A percentile compares a stretch with the other conserved stretches of the same genome.
Evolutionary conservation across 495 filamentous ascomycete genomes (phyloP).

Genomic region (Rhizodiscina lignyota): DNA sequence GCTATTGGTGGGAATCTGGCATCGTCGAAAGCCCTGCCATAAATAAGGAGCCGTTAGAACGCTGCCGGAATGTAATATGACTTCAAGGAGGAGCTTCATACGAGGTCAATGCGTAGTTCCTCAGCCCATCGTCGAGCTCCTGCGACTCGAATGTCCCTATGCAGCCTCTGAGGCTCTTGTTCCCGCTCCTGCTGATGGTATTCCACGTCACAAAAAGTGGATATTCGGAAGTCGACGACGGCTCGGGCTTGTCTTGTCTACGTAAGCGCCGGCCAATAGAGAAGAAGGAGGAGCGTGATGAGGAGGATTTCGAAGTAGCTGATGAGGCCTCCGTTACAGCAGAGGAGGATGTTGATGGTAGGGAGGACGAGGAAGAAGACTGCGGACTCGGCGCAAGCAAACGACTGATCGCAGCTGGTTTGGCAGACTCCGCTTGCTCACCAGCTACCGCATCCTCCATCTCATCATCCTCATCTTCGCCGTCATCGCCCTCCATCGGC

Average conservation of each 20-base stretch:
- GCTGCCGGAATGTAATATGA: too few species aligned
- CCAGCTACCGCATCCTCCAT: conserved; percentile 7
- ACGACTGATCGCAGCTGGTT: conserved; percentile 15
- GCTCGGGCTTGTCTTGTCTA: conserved; percentile 12
- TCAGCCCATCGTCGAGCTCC: conserved; percentile 52
- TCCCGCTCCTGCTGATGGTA: conserved; percentile 37
- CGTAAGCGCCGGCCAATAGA: conserved; percentile 16
- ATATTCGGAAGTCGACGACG: conserved; percentile 14
- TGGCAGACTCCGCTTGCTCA: conserved; percentile 3
- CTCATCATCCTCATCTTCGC: conserved; percentile 17
- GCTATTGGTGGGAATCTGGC: conserved; percentile 66
- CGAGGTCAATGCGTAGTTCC: conserved; percentile 73
- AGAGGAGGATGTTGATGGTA: conserved; percentile 27
- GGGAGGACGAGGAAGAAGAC: conserved; percentile 28
- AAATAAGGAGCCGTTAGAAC: conserved; percentile 2
- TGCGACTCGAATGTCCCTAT: conserved; percentile 89
- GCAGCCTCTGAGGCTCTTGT: conserved; percentile 69
- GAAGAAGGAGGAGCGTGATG: conserved; percentile 28
- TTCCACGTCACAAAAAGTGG: conserved; percentile 98
- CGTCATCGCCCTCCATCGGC: conserved; percentile 9
- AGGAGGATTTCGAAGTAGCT: conserved; percentile 23
- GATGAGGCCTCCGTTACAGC: conserved; percentile 17
- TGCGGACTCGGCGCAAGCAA: conserved; percentile 20
- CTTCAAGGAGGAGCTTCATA: conserved; percentile 21
- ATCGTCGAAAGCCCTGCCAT: conserved; percentile 61